Evolutionary conservation across 1,139 yeast species (phyloP).

Genomic region (Diutina sp.): DNA sequence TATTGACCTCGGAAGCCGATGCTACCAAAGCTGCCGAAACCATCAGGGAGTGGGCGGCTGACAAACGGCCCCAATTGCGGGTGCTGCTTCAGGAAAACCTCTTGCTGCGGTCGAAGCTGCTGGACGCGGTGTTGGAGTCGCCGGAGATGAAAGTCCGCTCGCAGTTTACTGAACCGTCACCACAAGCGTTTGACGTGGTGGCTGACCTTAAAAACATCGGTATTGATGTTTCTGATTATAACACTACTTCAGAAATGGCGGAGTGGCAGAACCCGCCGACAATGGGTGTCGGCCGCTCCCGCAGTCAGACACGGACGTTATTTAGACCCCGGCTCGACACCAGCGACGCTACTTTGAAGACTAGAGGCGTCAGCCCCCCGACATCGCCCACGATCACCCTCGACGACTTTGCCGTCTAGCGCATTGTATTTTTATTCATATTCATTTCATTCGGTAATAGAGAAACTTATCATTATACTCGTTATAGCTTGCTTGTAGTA

Average conservation of each 20-base stretch:
- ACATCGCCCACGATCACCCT: not conserved
- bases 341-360: not conserved
- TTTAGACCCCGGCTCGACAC: not conserved
- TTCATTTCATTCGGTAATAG: not conserved
- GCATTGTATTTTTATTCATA: not conserved
- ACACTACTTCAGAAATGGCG: not conserved
- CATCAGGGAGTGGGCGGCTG: not conserved
- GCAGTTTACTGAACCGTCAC: not conserved
- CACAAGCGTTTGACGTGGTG: not conserved
- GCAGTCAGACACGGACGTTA: not conserved
- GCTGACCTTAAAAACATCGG: not conserved
- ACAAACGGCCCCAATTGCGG: not conserved
- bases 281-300: not conserved
- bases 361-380: not conserved
- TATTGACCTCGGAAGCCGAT: not conserved
- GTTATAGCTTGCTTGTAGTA: no score
- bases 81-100: not conserved
- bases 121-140: not conserved
- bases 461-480: not conserved
- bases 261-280: not conserved
- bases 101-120: not conserved
- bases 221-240: not conserved
- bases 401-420: not conserved
- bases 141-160: not conserved
- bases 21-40: not conserved